Conservation (phyloP, 2,329 filamentous ascomycete species). For the Stagonosporopsis tanaceti region DNA sequence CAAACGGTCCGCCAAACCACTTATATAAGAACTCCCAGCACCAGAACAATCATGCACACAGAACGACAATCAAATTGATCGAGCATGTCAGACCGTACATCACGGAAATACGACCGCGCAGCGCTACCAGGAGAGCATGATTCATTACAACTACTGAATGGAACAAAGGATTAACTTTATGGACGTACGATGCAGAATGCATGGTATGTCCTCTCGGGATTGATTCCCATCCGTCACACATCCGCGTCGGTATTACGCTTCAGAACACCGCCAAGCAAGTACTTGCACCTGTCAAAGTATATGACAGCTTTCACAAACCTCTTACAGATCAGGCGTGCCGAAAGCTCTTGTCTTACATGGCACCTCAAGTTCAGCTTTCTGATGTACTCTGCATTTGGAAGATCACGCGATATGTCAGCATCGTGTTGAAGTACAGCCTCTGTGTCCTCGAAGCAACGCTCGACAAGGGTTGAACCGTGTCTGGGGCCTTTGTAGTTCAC, state of each 20-base stretch:
- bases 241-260: background rate
- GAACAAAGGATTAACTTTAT: background rate
- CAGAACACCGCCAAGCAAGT: background rate
- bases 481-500: background rate
- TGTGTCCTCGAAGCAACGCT: background rate
- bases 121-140: background rate
- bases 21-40: background rate
- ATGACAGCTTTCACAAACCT: background rate
- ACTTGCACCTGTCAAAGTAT: background rate
- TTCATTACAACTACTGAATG: background rate
- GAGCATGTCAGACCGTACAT: conserved; percentile 3
- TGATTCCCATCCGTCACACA: background rate
- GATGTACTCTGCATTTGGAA: background rate
- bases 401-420: background rate
- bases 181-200: background rate
- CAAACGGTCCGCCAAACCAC: background rate
- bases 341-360: background rate
- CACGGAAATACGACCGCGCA: background rate
- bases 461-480: background rate
- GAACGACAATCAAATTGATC: background rate
- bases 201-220: background rate
- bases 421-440: too few relatives aligned
- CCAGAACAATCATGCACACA: background rate
- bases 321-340: background rate
- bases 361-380: background rate